phyloP scores from a whole-genome alignment of 257 asterid genomes.

The Buddleja alternifolia region DNA sequence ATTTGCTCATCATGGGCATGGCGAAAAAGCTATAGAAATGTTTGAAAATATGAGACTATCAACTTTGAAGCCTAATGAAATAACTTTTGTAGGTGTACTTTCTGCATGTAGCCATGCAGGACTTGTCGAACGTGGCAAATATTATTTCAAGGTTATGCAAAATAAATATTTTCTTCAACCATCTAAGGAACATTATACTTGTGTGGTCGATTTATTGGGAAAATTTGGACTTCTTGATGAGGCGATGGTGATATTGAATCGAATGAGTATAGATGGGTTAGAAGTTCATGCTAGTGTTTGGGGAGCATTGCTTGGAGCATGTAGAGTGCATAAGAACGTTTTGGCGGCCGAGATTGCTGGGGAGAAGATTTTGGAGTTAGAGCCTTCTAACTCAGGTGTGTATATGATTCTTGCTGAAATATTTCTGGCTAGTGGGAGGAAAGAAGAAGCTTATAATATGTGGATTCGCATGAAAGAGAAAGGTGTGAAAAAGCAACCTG shows the following conservation, averaged over 20 bases:
- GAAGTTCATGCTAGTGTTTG: conserved; percentile 58
- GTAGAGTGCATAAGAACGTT: conserved; percentile 60
- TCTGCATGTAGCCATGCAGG: conserved; percentile 74
- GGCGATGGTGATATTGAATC: conserved; percentile 46
- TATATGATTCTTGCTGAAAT: conserved; percentile 67
- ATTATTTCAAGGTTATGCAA: conserved; percentile 49
- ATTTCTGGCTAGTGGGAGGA: conserved; percentile 53
- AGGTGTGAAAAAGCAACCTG: conserved; percentile 72
- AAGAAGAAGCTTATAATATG: conserved; percentile 47
- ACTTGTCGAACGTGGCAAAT: conserved; percentile 53
- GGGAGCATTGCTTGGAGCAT: conserved; percentile 75
- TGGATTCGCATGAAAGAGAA: conserved; percentile 61
- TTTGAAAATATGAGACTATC: conserved; percentile 58
- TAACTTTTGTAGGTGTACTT: conserved; percentile 65
- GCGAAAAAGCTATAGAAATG: conserved; percentile 46
- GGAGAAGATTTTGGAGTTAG: conserved; percentile 56
- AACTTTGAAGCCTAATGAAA: conserved; percentile 48
- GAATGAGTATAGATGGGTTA: conserved; percentile 41
- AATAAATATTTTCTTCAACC: conserved; percentile 42
- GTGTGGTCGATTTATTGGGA: conserved; percentile 66
- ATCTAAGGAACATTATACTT: conserved; percentile 62
- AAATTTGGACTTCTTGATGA: conserved; percentile 59
- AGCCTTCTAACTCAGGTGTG: conserved; percentile 63
- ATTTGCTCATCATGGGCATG: conserved; percentile 64
- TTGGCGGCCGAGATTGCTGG: conserved; percentile 55